phyloP scores from a whole-genome alignment of 2,329 filamentous ascomycete genomes.

The Alternaria postmessia region DNA sequence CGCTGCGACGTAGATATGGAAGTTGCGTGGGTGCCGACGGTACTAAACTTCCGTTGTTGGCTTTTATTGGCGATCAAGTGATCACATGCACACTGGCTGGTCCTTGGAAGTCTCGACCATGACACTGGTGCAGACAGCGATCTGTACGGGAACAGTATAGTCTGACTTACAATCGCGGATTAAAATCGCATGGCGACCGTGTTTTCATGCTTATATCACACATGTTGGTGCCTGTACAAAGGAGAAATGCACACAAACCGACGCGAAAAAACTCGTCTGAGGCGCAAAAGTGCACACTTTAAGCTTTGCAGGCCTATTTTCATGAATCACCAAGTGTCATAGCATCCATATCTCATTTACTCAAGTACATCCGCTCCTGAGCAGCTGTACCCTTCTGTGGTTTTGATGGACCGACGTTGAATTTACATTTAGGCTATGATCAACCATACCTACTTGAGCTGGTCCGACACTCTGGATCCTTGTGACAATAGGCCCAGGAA shows the following conservation, averaged over 20 bases:
- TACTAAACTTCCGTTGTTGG: neutral
- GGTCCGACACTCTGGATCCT: neutral
- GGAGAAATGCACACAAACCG: neutral
- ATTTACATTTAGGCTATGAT: conserved; percentile 11
- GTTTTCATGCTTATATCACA: neutral
- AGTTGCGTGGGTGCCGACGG: neutral
- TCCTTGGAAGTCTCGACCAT: neutral
- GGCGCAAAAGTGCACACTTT: neutral
- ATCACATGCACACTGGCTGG: conserved; percentile 2
- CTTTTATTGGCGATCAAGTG: neutral
- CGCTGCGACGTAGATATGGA: neutral
- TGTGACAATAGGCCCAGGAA: neutral
- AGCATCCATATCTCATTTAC: neutral
- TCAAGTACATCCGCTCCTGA: neutral
- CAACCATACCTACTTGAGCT: conserved; percentile 8
- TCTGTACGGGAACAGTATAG: neutral
- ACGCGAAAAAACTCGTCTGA: neutral
- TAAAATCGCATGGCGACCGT: neutral
- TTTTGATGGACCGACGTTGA: conserved; percentile 4
- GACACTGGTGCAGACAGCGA: neutral
- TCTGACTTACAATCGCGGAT: neutral
- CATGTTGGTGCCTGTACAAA: neutral
- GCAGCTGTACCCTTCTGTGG: neutral
- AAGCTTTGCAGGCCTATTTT: neutral
- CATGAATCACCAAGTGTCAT: neutral